Conservation (phyloP, 768 basidiomycete species). For the Mycena galericulata region DNA sequence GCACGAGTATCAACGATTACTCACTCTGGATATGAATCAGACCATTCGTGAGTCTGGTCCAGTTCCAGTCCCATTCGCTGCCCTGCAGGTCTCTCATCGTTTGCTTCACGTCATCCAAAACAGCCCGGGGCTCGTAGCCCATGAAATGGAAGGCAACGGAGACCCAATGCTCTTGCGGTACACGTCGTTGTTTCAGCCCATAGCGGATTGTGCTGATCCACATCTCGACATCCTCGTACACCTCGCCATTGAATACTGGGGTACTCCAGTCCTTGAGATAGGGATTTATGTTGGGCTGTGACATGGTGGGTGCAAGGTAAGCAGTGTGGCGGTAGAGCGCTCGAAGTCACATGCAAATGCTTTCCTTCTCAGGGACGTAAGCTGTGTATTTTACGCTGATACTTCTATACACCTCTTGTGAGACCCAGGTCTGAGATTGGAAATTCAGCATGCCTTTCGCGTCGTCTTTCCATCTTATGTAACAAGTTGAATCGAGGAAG, state of each 20-base stretch:
- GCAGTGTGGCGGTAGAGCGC: no score
- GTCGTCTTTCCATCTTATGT: no score
- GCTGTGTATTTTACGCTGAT: no score
- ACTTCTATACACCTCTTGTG: no score
- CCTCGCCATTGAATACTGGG: conserved; percentile 5
- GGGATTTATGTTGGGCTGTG: neutral
- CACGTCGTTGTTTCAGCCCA: conserved; percentile 5
- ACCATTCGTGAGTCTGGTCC: neutral
- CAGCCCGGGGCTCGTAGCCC: conserved; percentile 11
- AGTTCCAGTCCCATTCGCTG: neutral
- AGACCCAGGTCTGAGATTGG: no score
- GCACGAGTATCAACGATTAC: no score
- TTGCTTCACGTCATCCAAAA: neutral
- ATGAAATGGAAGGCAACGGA: neutral
- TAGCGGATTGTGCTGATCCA: neutral
- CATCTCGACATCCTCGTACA: neutral
- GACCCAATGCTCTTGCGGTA: neutral
- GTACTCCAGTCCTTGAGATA: conserved; percentile 1
- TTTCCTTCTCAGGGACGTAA: no score
- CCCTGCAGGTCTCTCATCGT: neutral
- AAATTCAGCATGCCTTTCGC: no score
- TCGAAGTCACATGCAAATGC: no score
- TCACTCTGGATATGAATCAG: conserved; percentile 8
- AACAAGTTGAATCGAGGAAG: no score
- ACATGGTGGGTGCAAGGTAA: no score